Percentiles rank a stretch among this genome's conserved stretches.
phyloP scores from a whole-genome alignment of 75 land plant genomes.

The Cryptomeria japonica region DNA sequence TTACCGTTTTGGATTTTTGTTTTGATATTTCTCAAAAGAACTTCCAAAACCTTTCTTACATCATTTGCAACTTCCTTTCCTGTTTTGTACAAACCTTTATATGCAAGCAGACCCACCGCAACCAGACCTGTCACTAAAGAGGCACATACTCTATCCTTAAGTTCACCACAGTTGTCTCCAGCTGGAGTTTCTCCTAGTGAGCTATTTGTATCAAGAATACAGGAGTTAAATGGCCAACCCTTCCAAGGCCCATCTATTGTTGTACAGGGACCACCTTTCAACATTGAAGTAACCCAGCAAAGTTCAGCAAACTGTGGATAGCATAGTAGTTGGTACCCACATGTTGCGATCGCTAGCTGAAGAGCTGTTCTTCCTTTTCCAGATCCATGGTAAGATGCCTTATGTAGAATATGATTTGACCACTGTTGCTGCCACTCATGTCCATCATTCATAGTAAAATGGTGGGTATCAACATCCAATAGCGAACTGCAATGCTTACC shows the following conservation, averaged over 20 bases:
- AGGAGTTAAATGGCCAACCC: slow-evolving; percentile 63
- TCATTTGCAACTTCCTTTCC: slow-evolving; percentile 70
- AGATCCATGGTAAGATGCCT: background rate
- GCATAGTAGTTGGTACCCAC: slow-evolving; percentile 79
- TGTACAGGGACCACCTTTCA: slow-evolving; percentile 73
- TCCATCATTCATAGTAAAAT: slow-evolving; percentile 6
- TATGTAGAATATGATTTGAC: background rate
- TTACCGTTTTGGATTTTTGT: slow-evolving; percentile 59
- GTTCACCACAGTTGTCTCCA: slow-evolving; percentile 16
- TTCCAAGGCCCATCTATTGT: slow-evolving; percentile 55
- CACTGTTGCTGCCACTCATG: slow-evolving; percentile 6
- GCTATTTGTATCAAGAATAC: slow-evolving; percentile 36
- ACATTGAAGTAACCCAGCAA: slow-evolving; percentile 80
- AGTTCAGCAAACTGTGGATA: slow-evolving; percentile 85
- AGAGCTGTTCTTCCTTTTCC: slow-evolving; percentile 44
- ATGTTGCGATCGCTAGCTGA: slow-evolving; percentile 51
- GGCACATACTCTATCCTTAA: slow-evolving; percentile 26
- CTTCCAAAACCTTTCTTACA: slow-evolving; percentile 65
- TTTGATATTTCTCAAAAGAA: slow-evolving; percentile 53
- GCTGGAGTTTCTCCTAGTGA: slow-evolving; percentile 15
- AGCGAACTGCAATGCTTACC: background rate
- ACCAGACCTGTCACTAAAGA: slow-evolving; percentile 63
- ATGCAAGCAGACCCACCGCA: slow-evolving; percentile 87
- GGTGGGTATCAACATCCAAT: background rate
- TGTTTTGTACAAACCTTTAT: slow-evolving; percentile 67